A percentile compares a stretch with the other conserved stretches of the same genome.
phyloP scores from a whole-genome alignment of 495 filamentous ascomycete genomes.

The Patellaria atrata region DNA sequence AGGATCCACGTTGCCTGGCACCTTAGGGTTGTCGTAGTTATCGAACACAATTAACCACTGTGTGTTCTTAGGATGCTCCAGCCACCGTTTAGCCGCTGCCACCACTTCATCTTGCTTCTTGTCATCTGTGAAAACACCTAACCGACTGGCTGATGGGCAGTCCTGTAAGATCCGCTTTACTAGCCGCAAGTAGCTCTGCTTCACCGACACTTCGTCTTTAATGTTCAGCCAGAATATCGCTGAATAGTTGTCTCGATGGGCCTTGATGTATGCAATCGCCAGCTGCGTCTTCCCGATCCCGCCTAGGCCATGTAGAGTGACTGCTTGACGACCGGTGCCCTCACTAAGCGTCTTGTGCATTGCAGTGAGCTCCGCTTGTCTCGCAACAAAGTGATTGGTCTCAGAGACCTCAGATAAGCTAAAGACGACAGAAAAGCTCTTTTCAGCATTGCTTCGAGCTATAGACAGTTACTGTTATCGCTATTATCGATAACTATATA shows the following conservation, averaged over 20 bases:
- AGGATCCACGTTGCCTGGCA: conserved; percentile 11
- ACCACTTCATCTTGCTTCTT: conserved; percentile 20
- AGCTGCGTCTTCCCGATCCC: conserved; percentile 10
- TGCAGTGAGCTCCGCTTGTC: conserved; percentile 16
- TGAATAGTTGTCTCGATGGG: conserved; percentile 7
- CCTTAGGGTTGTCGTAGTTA: conserved; percentile 22
- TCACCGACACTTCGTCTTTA: conserved; percentile 22
- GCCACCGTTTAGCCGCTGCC: conserved; percentile 26
- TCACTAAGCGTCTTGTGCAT: conserved; percentile 19
- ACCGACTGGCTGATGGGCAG: conserved; percentile 14
- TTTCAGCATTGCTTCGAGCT: conserved; percentile 10
- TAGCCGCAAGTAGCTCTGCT: conserved; percentile 22
- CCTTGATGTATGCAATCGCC: conserved; percentile 9
- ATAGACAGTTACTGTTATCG: conserved; percentile 2
- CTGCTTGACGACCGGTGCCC: conserved; percentile 17
- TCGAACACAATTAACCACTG: conserved; percentile 26
- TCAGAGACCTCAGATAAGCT: conserved; percentile 4
- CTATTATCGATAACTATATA: not conserved
- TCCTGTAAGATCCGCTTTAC: conserved; percentile 23
- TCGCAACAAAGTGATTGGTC: conserved; percentile 6
- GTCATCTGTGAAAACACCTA: conserved; percentile 8
- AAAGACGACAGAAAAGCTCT: conserved; percentile 10
- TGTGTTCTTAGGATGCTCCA: conserved; percentile 19
- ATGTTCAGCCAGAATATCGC: conserved; percentile 16
- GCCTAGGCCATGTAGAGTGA: conserved; percentile 18